Evolutionary conservation across 2,329 filamentous ascomycete species (phyloP).

Genomic region (Penicillium sp.): DNA sequence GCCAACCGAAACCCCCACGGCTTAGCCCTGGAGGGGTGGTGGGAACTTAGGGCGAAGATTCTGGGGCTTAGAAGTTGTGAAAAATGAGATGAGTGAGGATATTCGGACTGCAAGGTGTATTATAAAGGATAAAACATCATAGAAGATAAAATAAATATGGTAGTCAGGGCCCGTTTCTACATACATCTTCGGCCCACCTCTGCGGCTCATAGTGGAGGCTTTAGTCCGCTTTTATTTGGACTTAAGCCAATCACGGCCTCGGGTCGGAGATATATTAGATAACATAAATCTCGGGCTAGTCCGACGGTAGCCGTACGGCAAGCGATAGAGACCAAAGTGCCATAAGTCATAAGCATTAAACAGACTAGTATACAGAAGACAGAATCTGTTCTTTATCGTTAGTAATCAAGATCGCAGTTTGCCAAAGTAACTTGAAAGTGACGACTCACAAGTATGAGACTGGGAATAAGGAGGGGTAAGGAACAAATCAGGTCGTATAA

Average conservation of each 20-base stretch:
- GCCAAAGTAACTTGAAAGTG: too few species aligned
- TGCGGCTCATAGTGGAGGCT: neutral
- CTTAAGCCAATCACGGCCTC: conserved; percentile 4
- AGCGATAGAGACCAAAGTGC: too few species aligned
- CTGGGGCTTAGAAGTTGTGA: conserved; percentile 15
- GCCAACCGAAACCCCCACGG: conserved; percentile 18
- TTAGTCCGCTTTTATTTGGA: neutral
- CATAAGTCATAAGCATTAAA: too few species aligned
- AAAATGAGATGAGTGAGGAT: conserved; percentile 2
- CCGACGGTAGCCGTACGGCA: conserved; percentile 14
- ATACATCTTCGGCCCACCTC: conserved; percentile 11
- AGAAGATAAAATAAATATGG: too few species aligned
- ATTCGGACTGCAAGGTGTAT: conserved; percentile 13
- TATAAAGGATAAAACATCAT: conserved; percentile 9
- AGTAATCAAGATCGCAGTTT: too few species aligned
- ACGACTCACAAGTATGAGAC: too few species aligned
- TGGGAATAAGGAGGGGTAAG: too few species aligned
- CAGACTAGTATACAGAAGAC: too few species aligned
- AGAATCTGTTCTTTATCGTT: too few species aligned
- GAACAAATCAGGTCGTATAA: too few species aligned
- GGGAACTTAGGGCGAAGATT: conserved; percentile 11
- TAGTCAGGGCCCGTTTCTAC: conserved; percentile 5
- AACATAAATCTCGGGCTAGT: conserved; percentile 15
- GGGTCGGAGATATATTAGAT: conserved; percentile 15
- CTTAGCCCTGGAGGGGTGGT: conserved; percentile 6